Conservation (phyloP, 805 yeast genomes). For the Nakazawaea wickerhamii region DNA sequence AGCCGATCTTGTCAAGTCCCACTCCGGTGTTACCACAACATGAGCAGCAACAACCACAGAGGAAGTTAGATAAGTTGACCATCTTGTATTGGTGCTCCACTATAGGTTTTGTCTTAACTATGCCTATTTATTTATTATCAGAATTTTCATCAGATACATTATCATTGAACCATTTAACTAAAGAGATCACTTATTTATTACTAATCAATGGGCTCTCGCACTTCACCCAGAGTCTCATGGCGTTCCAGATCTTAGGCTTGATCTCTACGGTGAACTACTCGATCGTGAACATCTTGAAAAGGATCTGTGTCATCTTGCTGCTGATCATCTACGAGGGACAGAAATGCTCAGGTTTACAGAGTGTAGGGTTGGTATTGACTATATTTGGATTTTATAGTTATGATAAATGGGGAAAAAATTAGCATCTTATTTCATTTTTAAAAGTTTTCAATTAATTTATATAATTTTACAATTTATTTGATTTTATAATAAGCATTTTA, state of each 20-base stretch:
- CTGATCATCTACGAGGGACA: slow-evolving; percentile 62
- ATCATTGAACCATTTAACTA: slow-evolving; percentile 22
- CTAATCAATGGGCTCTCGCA: slow-evolving; percentile 64
- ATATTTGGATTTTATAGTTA: slow-evolving; percentile 62
- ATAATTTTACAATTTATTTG: neutral
- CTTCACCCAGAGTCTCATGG: slow-evolving; percentile 66
- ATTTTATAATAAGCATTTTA: neutral
- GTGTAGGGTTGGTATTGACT: slow-evolving; percentile 51
- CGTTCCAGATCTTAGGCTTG: slow-evolving; percentile 69
- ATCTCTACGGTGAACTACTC: slow-evolving; percentile 75
- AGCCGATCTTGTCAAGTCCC: slow-evolving; percentile 54
- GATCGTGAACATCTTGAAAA: slow-evolving; percentile 69
- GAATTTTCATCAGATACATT: slow-evolving; percentile 35
- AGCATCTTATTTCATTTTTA: neutral
- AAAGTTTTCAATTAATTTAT: neutral
- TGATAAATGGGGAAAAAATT: slow-evolving; percentile 56
- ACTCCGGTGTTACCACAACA: slow-evolving; percentile 9
- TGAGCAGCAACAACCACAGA: too few species aligned
- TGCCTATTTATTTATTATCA: slow-evolving; percentile 58
- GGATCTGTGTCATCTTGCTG: slow-evolving; percentile 64
- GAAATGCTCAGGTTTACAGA: slow-evolving; percentile 33
- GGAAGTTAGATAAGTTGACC: slow-evolving; percentile 66
- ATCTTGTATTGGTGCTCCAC: slow-evolving; percentile 67
- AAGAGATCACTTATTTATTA: slow-evolving; percentile 28
- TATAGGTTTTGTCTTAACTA: slow-evolving; percentile 60